These are phyloP conservation scores for Meripilus lineatus DNA, from an alignment of 1,284 basidiomycete species.

Conservation along the genomic window DNA sequence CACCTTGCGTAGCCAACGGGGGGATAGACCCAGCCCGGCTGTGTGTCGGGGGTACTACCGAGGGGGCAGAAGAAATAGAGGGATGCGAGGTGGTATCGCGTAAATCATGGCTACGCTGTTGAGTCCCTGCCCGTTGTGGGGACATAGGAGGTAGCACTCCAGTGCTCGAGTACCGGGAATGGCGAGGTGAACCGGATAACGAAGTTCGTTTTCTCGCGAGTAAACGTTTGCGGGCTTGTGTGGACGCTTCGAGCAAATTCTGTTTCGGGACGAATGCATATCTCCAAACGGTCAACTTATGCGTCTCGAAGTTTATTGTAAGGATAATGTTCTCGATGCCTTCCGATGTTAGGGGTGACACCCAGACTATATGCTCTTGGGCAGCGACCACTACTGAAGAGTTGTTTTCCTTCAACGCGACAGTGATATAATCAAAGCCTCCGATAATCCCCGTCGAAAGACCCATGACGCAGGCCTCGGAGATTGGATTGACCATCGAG, in stretches of 20 bases:
- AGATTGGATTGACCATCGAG: constrained; percentile 69
- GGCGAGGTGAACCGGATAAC: too few species aligned
- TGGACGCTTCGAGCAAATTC: constrained; percentile 36
- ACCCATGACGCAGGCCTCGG: constrained; percentile 71
- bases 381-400: constrained; percentile 38
- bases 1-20: too few species aligned
- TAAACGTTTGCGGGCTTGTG: too few species aligned
- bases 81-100: too few species aligned
- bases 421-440: constrained; percentile 33
- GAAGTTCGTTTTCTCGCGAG: too few species aligned
- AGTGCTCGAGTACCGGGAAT: too few species aligned
- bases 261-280: constrained; percentile 58
- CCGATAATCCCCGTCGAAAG: constrained; percentile 53
- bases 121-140: too few species aligned
- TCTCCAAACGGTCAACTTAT: constrained; percentile 60
- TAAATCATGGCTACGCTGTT: too few species aligned
- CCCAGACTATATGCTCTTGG: constrained; percentile 59
- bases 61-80: constrained; percentile 62
- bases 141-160: too few species aligned
- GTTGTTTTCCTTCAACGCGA: constrained; percentile 48
- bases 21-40: too few species aligned
- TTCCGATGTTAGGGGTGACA: constrained; percentile 41
- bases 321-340: constrained; percentile 47
- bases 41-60: too few species aligned
- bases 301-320: constrained; percentile 50